Percentiles rank a stretch among this genome's conserved stretches.
Conservation (phyloP, 257 asterid species). For the Solanum rostratum region DNA sequence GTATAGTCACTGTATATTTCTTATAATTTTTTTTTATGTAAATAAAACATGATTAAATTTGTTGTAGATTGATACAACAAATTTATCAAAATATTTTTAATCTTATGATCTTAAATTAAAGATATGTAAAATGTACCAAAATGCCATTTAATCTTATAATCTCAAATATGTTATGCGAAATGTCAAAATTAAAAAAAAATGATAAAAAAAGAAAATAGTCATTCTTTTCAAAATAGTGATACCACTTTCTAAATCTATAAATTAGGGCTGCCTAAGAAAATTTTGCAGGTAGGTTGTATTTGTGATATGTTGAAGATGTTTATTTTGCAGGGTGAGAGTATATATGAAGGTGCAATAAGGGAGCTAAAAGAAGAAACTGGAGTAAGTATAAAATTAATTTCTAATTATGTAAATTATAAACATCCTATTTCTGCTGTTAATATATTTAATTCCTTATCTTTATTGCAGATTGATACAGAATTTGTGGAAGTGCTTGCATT, state of each 20-base stretch:
- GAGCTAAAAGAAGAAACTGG: constrained; percentile 83
- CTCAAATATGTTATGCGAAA: too few species aligned
- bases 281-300: background rate
- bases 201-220: background rate
- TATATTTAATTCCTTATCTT: background rate
- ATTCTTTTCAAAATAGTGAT: background rate
- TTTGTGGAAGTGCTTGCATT: constrained; percentile 6
- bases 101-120: background rate
- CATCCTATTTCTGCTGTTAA: background rate
- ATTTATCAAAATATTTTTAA: too few species aligned
- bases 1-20: too few species aligned
- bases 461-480: constrained; percentile 42
- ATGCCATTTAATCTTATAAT: too few species aligned
- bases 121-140: background rate
- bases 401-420: background rate
- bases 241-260: background rate
- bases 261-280: background rate
- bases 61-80: too few species aligned
- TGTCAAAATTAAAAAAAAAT: background rate
- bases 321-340: constrained; percentile 58
- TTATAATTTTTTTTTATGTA: too few species aligned
- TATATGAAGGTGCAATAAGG: constrained; percentile 50
- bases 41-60: too few species aligned
- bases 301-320: background rate
- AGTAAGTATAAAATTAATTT: constrained; percentile 23